A percentile compares a stretch with the other conserved stretches of the same genome.
phyloP scores from a whole-genome alignment of 2,329 filamentous ascomycete genomes.

The Aspergillus luchuensis region DNA sequence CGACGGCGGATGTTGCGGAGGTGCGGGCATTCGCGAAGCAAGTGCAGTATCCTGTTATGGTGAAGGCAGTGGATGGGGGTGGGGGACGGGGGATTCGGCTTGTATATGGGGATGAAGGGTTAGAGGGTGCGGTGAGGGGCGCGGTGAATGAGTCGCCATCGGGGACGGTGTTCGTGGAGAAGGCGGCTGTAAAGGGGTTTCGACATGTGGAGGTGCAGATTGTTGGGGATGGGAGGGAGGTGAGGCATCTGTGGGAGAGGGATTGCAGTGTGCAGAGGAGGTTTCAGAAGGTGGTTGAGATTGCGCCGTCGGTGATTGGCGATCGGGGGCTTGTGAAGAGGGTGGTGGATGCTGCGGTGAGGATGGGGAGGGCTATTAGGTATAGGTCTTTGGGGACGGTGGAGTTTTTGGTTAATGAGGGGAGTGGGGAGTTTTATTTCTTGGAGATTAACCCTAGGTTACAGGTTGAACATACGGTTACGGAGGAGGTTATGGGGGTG shows the following conservation, averaged over 20 bases:
- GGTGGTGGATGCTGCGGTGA: conserved; percentile 57
- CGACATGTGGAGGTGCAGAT: conserved; percentile 65
- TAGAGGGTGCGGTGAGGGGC: conserved; percentile 52
- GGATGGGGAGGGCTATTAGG: conserved; percentile 44
- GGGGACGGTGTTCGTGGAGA: conserved; percentile 60
- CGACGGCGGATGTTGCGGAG: conserved; percentile 47
- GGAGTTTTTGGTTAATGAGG: conserved; percentile 62
- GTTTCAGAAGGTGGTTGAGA: conserved; percentile 64
- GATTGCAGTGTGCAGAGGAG: conserved; percentile 63
- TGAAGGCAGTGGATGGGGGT: conserved; percentile 67
- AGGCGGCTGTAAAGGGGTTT: conserved; percentile 64
- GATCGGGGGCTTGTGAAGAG: conserved; percentile 51
- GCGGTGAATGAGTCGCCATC: conserved; percentile 62
- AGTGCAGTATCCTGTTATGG: conserved; percentile 59
- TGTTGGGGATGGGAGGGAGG: conserved; percentile 57
- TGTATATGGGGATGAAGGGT: conserved; percentile 46
- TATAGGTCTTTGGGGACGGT: conserved; percentile 66
- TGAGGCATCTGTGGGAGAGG: conserved; percentile 61
- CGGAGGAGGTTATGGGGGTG: conserved; percentile 56
- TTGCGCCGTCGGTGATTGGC: conserved; percentile 55
- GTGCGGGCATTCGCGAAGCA: conserved; percentile 60
- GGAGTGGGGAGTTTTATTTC: conserved; percentile 56
- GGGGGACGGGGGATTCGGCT: conserved; percentile 63
- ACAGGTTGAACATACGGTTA: conserved; percentile 65
- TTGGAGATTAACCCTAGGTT: conserved; percentile 63